These are phyloP conservation scores for Blepharisma japonicum DNA, from an alignment of 73 alveolate genomes.

Conservation along the genomic window DNA sequence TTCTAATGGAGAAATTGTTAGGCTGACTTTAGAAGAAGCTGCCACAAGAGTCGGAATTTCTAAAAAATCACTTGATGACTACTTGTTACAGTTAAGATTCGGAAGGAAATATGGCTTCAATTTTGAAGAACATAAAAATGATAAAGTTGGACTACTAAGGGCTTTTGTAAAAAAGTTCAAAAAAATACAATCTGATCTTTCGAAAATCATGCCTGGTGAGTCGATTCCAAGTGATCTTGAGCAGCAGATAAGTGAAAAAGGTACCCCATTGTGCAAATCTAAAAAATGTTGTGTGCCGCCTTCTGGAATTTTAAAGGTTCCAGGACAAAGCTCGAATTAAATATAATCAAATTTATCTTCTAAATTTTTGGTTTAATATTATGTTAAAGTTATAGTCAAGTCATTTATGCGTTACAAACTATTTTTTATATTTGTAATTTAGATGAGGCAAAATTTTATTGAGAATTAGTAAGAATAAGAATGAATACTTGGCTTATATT, in stretches of 20 bases:
- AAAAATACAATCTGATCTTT: background rate
- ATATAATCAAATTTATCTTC: no score
- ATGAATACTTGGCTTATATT: no score
- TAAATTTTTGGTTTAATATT: no score
- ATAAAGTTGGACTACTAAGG: constrained; percentile 92
- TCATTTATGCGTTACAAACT: no score
- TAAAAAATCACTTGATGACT: constrained; percentile 92
- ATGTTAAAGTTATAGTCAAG: no score
- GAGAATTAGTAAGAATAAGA: no score
- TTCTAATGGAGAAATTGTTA: constrained; percentile 53
- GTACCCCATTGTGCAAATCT: constrained; percentile 1
- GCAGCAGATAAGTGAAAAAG: constrained; percentile 8
- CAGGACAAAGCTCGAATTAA: no score
- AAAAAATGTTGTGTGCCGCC: constrained; percentile 25
- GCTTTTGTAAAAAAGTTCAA: constrained; percentile 84
- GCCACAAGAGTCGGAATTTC: constrained; percentile 83
- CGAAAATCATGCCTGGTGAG: constrained; percentile 15
- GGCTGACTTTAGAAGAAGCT: constrained; percentile 88
- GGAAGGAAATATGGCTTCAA: constrained; percentile 93
- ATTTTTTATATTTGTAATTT: no score
- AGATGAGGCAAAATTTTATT: no score
- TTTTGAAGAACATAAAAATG: constrained; percentile 94
- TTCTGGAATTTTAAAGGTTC: background rate
- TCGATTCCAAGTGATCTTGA: constrained; percentile 23
- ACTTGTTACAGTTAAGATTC: constrained; percentile 69